Conservation (phyloP, 805 yeast species). For the Kregervanrija fluxuum region DNA sequence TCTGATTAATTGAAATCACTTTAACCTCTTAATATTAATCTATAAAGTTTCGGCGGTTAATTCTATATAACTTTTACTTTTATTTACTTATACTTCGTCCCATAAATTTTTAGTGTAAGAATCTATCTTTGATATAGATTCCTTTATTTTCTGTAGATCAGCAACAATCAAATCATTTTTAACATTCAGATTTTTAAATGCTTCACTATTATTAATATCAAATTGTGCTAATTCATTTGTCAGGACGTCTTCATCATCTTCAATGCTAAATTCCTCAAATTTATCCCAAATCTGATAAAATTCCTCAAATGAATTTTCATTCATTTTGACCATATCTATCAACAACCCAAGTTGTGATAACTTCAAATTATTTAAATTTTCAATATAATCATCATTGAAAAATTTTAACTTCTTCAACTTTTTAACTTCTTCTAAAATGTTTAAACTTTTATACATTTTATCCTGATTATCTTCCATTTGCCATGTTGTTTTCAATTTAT, state of each 20-base stretch:
- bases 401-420: slow-evolving; percentile 45
- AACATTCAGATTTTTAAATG: slow-evolving; percentile 43
- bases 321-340: slow-evolving; percentile 30
- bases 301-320: slow-evolving; percentile 23
- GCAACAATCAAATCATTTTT: slow-evolving; percentile 43
- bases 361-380: slow-evolving; percentile 47
- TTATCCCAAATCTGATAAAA: slow-evolving; percentile 25
- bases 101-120: slow-evolving; percentile 37
- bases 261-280: slow-evolving; percentile 1
- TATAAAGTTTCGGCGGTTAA: no score
- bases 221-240: slow-evolving; percentile 4
- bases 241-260: neutral
- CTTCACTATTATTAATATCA: slow-evolving; percentile 31
- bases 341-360: slow-evolving; percentile 46
- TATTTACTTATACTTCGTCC: slow-evolving; percentile 19
- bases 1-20: no score
- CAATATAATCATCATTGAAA: slow-evolving; percentile 44
- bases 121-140: slow-evolving; percentile 41
- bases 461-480: slow-evolving; percentile 67
- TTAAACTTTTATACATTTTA: slow-evolving; percentile 80
- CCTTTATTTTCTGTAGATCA: slow-evolving; percentile 46
- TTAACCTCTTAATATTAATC: no score
- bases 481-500: slow-evolving; percentile 44
- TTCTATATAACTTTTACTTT: no score
- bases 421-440: slow-evolving; percentile 73